These are phyloP conservation scores for Pythium guiyangense DNA, from an alignment of 352 stramenopile genomes.

Conservation along the genomic window DNA sequence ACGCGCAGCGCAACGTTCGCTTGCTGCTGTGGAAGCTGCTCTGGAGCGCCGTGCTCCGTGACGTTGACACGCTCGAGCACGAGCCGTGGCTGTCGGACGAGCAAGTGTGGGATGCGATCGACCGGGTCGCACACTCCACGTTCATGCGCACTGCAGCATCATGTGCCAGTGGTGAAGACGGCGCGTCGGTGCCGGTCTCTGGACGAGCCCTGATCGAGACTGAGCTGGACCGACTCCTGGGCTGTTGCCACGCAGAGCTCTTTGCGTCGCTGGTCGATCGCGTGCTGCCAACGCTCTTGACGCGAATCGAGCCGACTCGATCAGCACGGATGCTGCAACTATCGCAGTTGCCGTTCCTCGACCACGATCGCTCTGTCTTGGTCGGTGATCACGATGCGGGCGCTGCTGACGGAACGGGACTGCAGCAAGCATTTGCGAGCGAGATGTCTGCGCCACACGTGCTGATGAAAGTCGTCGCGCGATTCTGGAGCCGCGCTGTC, in stretches of 20 bases:
- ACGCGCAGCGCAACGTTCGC: constrained; percentile 10
- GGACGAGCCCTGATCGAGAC: constrained; percentile 6
- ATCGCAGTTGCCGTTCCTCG: not conserved
- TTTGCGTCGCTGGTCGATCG: not conserved
- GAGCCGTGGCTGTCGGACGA: not conserved
- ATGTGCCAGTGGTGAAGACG: not conserved
- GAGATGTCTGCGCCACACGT: constrained; percentile 13
- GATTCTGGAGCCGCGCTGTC: constrained; percentile 22
- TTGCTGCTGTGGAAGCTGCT: constrained; percentile 31
- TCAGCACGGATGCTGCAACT: not conserved
- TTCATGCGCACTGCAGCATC: too few species aligned
- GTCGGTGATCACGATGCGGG: not conserved
- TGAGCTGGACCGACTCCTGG: constrained; percentile 8
- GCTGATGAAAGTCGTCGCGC: constrained; percentile 28
- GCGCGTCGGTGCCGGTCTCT: not conserved
- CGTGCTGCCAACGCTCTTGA: constrained; percentile 7
- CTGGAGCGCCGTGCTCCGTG: constrained; percentile 15
- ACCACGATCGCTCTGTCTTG: not conserved
- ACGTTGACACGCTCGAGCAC: too few species aligned
- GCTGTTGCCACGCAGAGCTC: constrained; percentile 2
- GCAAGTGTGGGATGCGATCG: constrained; percentile 14
- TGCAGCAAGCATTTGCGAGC: not conserved
- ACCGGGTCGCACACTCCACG: not conserved
- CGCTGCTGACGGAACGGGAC: not conserved
- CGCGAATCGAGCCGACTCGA: not conserved